phyloP scores from a whole-genome alignment of 2,329 filamentous ascomycete species.

The Colletotrichum nymphaeae region DNA sequence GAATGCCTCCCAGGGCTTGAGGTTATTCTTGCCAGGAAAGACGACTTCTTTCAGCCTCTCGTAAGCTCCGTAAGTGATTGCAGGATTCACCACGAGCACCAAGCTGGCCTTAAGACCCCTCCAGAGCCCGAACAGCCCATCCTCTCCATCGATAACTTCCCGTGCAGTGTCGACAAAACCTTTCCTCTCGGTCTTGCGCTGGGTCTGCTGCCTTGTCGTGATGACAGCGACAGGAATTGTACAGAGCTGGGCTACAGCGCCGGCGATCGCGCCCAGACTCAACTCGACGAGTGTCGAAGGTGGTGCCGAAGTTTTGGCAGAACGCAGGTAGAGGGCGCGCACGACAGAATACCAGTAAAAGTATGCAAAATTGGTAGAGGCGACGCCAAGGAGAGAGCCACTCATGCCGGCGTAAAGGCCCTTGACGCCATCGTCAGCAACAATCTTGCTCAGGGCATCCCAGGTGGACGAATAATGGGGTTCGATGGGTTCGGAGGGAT shows the following conservation, averaged over 20 bases:
- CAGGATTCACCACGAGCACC: slow-evolving; percentile 94
- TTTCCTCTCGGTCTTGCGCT: slow-evolving; percentile 85
- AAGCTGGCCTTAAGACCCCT: slow-evolving; percentile 95
- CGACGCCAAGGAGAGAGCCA: slow-evolving; percentile 89
- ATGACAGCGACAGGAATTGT: slow-evolving; percentile 97
- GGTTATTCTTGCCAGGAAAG: slow-evolving; percentile 79
- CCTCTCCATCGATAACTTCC: slow-evolving; percentile 90
- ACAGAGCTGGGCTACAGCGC: slow-evolving; percentile 92
- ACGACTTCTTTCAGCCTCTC: slow-evolving; percentile 84
- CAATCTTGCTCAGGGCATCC: slow-evolving; percentile 89
- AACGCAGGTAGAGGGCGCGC: slow-evolving; percentile 79
- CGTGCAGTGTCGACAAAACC: slow-evolving; percentile 87
- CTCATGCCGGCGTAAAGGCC: slow-evolving; percentile 92
- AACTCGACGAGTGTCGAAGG: slow-evolving; percentile 88
- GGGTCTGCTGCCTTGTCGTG: slow-evolving; percentile 95
- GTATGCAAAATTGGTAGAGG: slow-evolving; percentile 98
- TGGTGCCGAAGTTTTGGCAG: slow-evolving; percentile 60
- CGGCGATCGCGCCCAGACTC: slow-evolving; percentile 85
- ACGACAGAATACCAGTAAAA: slow-evolving; percentile 99
- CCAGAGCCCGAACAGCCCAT: slow-evolving; percentile 91
- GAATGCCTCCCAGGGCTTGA: slow-evolving; percentile 91
- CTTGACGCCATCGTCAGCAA: slow-evolving; percentile 79
- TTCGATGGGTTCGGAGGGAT: slow-evolving; percentile 57
- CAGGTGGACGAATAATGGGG: slow-evolving; percentile 87
- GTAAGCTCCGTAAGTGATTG: slow-evolving; percentile 97